Evolutionary conservation across 257 asterid genomes (phyloP), one percentile per base, ranked within the genome.

Genomic region (Verbena officinalis): DNA sequence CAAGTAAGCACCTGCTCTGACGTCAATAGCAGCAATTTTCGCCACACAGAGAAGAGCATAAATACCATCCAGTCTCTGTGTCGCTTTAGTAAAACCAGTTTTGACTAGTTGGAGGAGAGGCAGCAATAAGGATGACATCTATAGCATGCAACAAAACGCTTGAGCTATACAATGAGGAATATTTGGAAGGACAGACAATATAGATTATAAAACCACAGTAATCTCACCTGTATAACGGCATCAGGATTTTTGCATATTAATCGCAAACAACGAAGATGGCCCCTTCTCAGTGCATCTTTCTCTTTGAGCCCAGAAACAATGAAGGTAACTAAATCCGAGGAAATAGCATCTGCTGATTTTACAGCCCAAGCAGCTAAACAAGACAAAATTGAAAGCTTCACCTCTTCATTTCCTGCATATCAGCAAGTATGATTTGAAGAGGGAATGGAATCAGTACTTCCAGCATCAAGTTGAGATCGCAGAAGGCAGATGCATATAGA

Each of bases 321-420:
- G 71, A 88, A 91, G 71, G 88, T 70, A 67, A 86, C 61, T 20
- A 84, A 39, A 59, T 84, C 84, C 10, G 79, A 69, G 62, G 86
- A 73, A 43, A 90, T 55, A 66, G 95, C 83, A 65, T 82, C 95
- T 13, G 81, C 86, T 44, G 95, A 90, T 81, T 85, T 88, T 64
- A 75, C 72, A 4, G 87, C 90, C 99, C 99, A 94, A 45, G 85
- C 75, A 58, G 89, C 96, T 67, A 94, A 72, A 76, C 92, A 83
- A 57, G 95, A 78, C 75, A 94, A 80, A 72, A 76, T 68, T 43
- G 97, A 95, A 62, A 90, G 86, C 77, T 88, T 94, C 62, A 86
- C 97, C 82, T 94, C 99, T 69, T 94, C 99, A 84, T 90, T 94
- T 61, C 99, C 99, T 94, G 89, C 75, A 79, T 40, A 67, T 36